Base-by-base conservation (phyloP, 768 basidiomycete species). In the Amanita muscaria region DNA sequence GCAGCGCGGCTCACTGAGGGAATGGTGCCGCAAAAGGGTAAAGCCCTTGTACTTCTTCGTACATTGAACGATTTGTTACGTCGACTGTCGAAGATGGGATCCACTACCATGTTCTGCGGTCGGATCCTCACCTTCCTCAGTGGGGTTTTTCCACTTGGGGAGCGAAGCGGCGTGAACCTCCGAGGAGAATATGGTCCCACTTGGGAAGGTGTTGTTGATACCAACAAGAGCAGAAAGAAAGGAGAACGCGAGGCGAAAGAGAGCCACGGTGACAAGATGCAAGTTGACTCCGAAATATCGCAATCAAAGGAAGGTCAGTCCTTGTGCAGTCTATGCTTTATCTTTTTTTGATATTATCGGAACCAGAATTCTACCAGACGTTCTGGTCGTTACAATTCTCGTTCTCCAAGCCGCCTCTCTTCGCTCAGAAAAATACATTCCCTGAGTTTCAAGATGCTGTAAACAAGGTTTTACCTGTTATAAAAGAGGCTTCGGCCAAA, bases 381-480 rank as follows among this genome's bases (percentile, higher is more conserved):
- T 93, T 94, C 66, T 94, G 91, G 91, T 83, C 83, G 0, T 67
- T 94, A 6, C 91, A 96, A 55, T 67, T 82, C 3, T 80, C 78
- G 4, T 93, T 94, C 64, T 89, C 88, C 23, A 77, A 81, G 49
- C 91, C 91, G 2, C 71, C 80, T 1, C 51, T 79, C 8, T 91
- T 93, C 55, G 70, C 76, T 9, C 63, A 64, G 12, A 67, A 74
- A 9, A 64, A 66, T 23, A 68, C 75, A 0, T 77, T 92, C 51
- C 58, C 67, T 0, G 65, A 77, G 23, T 89, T 94, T 61, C 79
- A 79, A 50, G 72, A 77, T 6, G 73, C 80, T 0, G 80, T 91
- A 5, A 73, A 74, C 50, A 80, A 76, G 53, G 79, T 89, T 5
- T 59, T 96, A 2, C 79, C 83, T 3, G 78, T 83, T 12, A 84